Base-by-base conservation (phyloP, 164 flowering plant genomes). In the Vitis rupestris region DNA sequence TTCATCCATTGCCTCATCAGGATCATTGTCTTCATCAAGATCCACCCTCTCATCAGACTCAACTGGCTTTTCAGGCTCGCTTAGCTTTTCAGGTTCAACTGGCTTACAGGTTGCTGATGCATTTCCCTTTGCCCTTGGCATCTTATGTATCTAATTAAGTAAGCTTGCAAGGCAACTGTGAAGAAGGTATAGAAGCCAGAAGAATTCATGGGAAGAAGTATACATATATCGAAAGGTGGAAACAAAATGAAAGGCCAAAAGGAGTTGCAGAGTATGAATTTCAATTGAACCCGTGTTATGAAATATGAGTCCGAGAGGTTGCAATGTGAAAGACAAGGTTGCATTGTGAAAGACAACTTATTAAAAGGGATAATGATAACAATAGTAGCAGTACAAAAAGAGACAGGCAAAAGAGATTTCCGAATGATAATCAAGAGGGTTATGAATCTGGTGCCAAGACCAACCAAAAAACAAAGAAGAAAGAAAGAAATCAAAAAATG, bases 201-300 rank as follows among this genome's bases (percentile, higher is more conserved):
- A 85, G 86, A 85, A 87, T 84, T 87, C 82, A 84, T 73, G 82
- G 87, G 74, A 86, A 85, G 81, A 88, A 81, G 89, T 76, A 80
- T 67, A 82, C 65, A 82, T 80, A 83, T 72, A 79, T 78, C 78
- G 95, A 83, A 80, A 83, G 93, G 86, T 64, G 79, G 90, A 80
- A 82, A 87, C 76, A 84, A 86, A 80, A 83, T 69, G 91, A 87
- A 87, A 84, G 94, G 90, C 78, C 82, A 87, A 80, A 85, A 84
- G 90, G 92, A 81, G 83, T 76, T 63, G 86, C 67, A 82, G 80
- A 78, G 82, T 76, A 76, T 85, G 90, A 89, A 81, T 82, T 74
- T 83, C 61, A 76, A 79, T 52, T 61, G 87, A 81, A 83, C 30
- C 70, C 59, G 63, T 70, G 88, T 86, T 90, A 88, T 90, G 76